phyloP scores from a whole-genome alignment of 2,329 filamentous ascomycete species.

The Botryotinia narcissicola region DNA sequence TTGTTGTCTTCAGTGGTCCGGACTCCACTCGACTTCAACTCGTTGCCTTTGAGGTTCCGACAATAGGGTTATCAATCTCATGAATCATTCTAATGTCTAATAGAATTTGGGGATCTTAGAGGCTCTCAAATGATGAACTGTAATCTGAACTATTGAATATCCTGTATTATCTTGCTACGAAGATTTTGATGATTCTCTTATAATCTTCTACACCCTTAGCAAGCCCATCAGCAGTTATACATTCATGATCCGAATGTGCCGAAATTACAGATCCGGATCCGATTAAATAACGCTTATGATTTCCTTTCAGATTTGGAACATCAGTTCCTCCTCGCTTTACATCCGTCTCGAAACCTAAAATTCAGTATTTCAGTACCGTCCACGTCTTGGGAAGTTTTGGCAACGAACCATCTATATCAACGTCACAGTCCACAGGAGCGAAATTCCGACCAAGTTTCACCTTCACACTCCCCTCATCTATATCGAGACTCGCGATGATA shows the following conservation, averaged over 20 bases:
- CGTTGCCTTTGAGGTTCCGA: not conserved
- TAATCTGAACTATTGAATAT: not conserved
- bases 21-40: not conserved
- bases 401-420: conserved; percentile 53
- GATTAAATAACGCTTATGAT: conserved; percentile 55
- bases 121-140: not conserved
- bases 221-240: conserved; percentile 69
- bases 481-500: not conserved
- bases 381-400: not conserved
- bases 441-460: conserved; percentile 69
- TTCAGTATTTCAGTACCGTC: not conserved
- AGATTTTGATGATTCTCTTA: conserved; percentile 45
- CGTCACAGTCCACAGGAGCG: conserved; percentile 72
- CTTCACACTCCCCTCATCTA: conserved; percentile 42
- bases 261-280: conserved; percentile 73
- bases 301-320: conserved; percentile 51
- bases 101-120: not conserved
- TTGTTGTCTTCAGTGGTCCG: not conserved
- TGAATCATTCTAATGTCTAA: not conserved
- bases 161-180: not conserved
- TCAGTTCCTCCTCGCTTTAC: conserved; percentile 92
- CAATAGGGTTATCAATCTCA: not conserved
- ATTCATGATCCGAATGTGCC: conserved; percentile 80
- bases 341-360: conserved; percentile 65
- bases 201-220: conserved; percentile 75